Percentiles rank a stretch among this genome's conserved stretches.
These are phyloP conservation scores for Chaetomium cochliodes DNA, from an alignment of 495 filamentous ascomycete species.

Conservation along the genomic window DNA sequence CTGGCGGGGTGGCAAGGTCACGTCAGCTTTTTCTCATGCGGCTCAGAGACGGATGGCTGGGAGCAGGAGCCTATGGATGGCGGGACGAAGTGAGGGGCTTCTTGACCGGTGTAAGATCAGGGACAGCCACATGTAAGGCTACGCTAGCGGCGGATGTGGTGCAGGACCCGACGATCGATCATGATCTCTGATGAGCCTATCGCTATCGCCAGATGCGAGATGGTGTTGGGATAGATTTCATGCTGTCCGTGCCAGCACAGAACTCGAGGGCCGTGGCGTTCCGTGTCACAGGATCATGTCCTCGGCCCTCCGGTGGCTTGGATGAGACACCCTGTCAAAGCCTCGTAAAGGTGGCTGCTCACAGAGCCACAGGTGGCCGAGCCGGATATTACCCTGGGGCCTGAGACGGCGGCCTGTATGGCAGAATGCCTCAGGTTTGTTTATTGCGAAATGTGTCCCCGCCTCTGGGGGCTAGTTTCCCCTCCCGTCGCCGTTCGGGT, in stretches of 20 bases:
- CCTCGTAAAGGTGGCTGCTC: neutral
- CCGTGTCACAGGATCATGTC: neutral
- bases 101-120: neutral
- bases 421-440: too few species aligned
- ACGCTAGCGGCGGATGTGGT: neutral
- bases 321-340: neutral
- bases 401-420: too few species aligned
- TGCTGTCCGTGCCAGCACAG: neutral
- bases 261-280: neutral
- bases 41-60: neutral
- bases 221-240: neutral
- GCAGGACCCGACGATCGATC: constrained; percentile 43
- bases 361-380: neutral
- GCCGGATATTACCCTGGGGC: too few species aligned
- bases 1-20: constrained; percentile 13
- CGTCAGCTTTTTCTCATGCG: constrained; percentile 6
- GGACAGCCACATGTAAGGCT: neutral
- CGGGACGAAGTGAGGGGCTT: neutral
- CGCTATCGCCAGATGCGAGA: constrained; percentile 18
- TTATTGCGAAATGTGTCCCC: too few species aligned
- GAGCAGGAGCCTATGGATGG: neutral
- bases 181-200: neutral
- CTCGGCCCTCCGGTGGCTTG: neutral
- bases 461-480: too few species aligned
- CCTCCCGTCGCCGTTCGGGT: neutral